Evolutionary conservation across 2,329 filamentous ascomycete genomes (phyloP), one percentile per base, ranked within the genome.

Genomic region (Alternaria solani): DNA sequence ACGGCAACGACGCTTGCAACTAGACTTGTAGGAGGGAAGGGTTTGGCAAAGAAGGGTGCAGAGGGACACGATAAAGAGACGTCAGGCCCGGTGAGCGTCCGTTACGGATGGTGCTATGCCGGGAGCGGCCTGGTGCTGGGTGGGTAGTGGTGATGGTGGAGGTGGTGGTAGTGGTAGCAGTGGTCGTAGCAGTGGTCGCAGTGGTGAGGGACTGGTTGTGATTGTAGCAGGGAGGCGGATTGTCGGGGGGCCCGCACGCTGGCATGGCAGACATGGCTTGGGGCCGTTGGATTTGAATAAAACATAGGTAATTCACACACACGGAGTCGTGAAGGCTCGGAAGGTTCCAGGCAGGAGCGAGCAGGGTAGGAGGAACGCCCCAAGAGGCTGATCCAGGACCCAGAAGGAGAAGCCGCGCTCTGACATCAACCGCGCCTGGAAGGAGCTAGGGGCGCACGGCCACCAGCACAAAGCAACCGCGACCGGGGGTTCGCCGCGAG

Each of bases 371-470:
- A 60, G 57, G 57, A 62, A 67, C 66, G 71, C 72, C 72, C 68
- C 69, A 72, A 76, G 72, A 74, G 72, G 74, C 75, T 77, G 76
- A 77, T 76, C 74, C 75, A 77, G 69, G 76, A 77, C 73, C 74
- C 75, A 76, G 70, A 74, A 74, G 71, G 70, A 75, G 71, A 68
- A 73, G 69, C 67, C 70, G 68, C 59, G 64, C 68, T 76, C 74
- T 77, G 74, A 77, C 73, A 73, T 76, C 69, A 75, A 75, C 71
- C 72, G 71, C 71, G 72, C 69, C 70, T 68, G 58, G 30, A 68
- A 66, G 56, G 59, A 53, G 57, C 64, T 61, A 65, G 63, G 30
- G 34, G 47, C 47, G 68, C 59, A 72, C 69, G 61, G 69, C 66
- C 61, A 30, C 42, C 46, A 51, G 55, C 59, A 66, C 63, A 65